Percentiles rank a stretch among this genome's conserved stretches.
Evolutionary conservation across 352 stramenopile species (phyloP).

Genomic region (Pythium insidiosum): DNA sequence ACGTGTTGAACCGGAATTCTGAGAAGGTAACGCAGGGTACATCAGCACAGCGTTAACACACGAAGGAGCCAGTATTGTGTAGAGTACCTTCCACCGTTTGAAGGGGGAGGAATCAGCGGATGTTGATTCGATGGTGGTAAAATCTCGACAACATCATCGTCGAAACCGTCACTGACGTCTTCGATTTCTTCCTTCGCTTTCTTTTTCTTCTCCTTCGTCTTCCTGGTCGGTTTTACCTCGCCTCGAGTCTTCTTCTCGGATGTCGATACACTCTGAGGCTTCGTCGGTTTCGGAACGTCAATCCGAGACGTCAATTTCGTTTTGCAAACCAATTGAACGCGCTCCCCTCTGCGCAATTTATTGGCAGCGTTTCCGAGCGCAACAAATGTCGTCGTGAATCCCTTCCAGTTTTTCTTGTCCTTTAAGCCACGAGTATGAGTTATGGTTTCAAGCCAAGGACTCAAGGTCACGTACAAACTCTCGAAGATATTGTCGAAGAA

Average conservation of each 20-base stretch:
- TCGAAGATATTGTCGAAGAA: slow-evolving; percentile 73
- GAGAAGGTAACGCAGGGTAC: slow-evolving; percentile 1
- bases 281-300: slow-evolving; percentile 16
- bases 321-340: slow-evolving; percentile 74
- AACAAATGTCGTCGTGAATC: slow-evolving; percentile 82
- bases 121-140: slow-evolving; percentile 27
- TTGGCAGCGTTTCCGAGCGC: slow-evolving; percentile 39
- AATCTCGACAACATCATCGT: slow-evolving; percentile 53
- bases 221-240: slow-evolving; percentile 29
- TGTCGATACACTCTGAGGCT: slow-evolving; percentile 9
- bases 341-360: slow-evolving; percentile 50
- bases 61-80: neutral
- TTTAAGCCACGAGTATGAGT: too few relatives aligned
- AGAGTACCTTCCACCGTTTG: slow-evolving; percentile 37
- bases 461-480: slow-evolving; percentile 52
- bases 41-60: neutral
- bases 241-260: slow-evolving; percentile 12
- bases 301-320: slow-evolving; percentile 37
- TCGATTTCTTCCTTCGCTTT: slow-evolving; percentile 27
- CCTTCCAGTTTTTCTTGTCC: slow-evolving; percentile 77
- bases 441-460: neutral
- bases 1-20: slow-evolving; percentile 68
- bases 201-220: slow-evolving; percentile 8
- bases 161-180: slow-evolving; percentile 55
- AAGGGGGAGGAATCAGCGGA: slow-evolving; percentile 40